Percentiles rank a stretch among this genome's conserved stretches.
Conservation (phyloP, 2,329 filamentous ascomycete species). For the Hortaea sp. region DNA sequence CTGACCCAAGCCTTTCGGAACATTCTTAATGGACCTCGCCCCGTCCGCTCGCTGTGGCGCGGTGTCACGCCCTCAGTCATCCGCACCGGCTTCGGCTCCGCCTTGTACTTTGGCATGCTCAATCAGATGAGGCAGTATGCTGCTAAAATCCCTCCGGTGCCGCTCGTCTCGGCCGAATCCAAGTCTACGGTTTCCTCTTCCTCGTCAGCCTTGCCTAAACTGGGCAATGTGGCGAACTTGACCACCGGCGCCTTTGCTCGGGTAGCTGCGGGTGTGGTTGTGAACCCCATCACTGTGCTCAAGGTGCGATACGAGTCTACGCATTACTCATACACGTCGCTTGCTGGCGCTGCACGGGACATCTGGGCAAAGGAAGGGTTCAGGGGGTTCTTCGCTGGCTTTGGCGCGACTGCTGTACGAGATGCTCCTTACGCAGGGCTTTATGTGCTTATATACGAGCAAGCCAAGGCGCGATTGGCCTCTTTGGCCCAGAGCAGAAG, state of each 20-base stretch:
- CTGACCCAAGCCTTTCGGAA: slow-evolving; percentile 58
- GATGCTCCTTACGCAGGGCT: slow-evolving; percentile 96
- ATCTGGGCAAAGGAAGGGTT: slow-evolving; percentile 65
- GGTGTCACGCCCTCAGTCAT: slow-evolving; percentile 88
- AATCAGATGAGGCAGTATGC: slow-evolving; percentile 47
- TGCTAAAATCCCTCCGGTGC: slow-evolving; percentile 17
- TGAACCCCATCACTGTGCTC: slow-evolving; percentile 94
- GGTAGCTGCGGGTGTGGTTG: slow-evolving; percentile 74
- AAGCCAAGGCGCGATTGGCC: slow-evolving; percentile 57
- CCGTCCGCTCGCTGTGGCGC: slow-evolving; percentile 73
- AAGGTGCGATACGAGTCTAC: slow-evolving; percentile 93
- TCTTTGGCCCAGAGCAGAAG: slow-evolving; percentile 8
- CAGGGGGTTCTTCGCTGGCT: slow-evolving; percentile 83
- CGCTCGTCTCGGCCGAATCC: slow-evolving; percentile 3
- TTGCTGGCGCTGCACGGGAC: slow-evolving; percentile 61
- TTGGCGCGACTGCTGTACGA: slow-evolving; percentile 82
- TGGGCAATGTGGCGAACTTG: slow-evolving; percentile 78
- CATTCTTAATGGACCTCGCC: slow-evolving; percentile 56
- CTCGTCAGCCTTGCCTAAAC: slow-evolving; percentile 61
- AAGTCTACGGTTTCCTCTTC: slow-evolving; percentile 31
- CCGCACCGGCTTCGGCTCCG: slow-evolving; percentile 83
- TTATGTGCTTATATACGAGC: slow-evolving; percentile 91
- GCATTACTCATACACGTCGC: slow-evolving; percentile 71
- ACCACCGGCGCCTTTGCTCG: slow-evolving; percentile 74
- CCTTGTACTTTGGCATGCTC: slow-evolving; percentile 85